Conservation (phyloP, 352 stramenopile species). For the Globisporangium emineosum region DNA sequence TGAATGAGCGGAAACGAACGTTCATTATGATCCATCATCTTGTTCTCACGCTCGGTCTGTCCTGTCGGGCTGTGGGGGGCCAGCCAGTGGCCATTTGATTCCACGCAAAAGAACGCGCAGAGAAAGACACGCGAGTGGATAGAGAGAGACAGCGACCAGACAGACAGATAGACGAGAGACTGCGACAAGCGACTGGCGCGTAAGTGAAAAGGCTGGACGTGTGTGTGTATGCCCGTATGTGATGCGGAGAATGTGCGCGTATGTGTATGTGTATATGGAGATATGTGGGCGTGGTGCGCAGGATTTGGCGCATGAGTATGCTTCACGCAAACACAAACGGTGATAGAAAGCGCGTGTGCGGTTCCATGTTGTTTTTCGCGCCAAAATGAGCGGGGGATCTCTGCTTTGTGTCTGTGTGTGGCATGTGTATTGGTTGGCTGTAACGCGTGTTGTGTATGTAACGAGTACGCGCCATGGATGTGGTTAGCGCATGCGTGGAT, state of each 20-base stretch:
- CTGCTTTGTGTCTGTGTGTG: not conserved
- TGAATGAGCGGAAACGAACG: conserved; percentile 21
- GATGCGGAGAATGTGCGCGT: not conserved
- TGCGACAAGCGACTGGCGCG: conserved; percentile 2
- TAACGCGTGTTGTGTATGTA: not conserved
- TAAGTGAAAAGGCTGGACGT: conserved; percentile 1
- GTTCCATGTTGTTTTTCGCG: not conserved
- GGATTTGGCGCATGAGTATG: not conserved
- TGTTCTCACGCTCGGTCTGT: not conserved
- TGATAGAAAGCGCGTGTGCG: not conserved
- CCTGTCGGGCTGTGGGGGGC: not conserved
- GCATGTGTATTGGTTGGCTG: not conserved
- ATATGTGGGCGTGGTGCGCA: not conserved
- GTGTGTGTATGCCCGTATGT: not conserved
- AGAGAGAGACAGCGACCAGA: not conserved
- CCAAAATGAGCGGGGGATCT: not conserved
- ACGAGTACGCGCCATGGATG: no score
- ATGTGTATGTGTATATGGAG: not conserved
- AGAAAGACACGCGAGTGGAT: not conserved
- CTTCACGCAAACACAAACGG: not conserved
- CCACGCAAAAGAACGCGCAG: conserved; percentile 1
- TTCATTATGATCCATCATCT: conserved; percentile 31
- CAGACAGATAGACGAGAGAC: not conserved
- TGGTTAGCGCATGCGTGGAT: not conserved
- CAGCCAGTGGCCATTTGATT: conserved; percentile 16